Evolutionary conservation across 2,329 filamentous ascomycete genomes (phyloP), one percentile per base, ranked within the genome.

Genomic region (Nemania bipapillata): DNA sequence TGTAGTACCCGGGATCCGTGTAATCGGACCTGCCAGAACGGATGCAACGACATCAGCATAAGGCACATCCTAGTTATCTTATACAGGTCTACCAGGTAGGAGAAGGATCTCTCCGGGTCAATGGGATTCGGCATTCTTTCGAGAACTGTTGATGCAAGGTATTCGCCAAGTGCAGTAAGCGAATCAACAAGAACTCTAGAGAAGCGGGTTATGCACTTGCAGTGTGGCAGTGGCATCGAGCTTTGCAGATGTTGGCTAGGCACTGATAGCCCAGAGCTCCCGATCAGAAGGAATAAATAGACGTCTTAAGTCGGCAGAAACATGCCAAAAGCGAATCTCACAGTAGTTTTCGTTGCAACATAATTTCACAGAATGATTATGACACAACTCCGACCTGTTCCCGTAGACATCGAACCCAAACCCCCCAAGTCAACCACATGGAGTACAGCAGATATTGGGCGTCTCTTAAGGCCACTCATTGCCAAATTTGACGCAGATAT

Each of bases 401-500:
- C 45, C 32, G 65, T 54, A 40, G 37, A 32, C 28, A 24, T 54
- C 58, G 45, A 63, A 52, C 47, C 65, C 65, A 66, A 63, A 12
- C 53, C 47, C 28, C 53, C 45, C 58, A 59, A 63, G 63, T 47
- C 58, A n/a, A 32, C 30, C 3, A 59, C 40, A 57, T 45, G 54
- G 64, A 66, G 32, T 5, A 57, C 54, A 53, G 7, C 59, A 22
- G 64, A 66, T 6, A 63, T 66, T 54, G 65, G 65, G 6, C 35
- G 53, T 58, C 5, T 63, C 37, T 52, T 66, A 24, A 62, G 58
- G 26, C 65, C 65, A 58, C 59, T 66, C 37, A 66, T 66, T 57
- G 65, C 65, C 22, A 58, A 58, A 54, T 63, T 66, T 3, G 65
- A 66, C 32, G 59, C 65, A 35, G 65, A 66, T 57, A 22, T 66